phyloP scores from a whole-genome alignment of 2,329 filamentous ascomycete species.

The Pseudocercospora pini-densiflorae region DNA sequence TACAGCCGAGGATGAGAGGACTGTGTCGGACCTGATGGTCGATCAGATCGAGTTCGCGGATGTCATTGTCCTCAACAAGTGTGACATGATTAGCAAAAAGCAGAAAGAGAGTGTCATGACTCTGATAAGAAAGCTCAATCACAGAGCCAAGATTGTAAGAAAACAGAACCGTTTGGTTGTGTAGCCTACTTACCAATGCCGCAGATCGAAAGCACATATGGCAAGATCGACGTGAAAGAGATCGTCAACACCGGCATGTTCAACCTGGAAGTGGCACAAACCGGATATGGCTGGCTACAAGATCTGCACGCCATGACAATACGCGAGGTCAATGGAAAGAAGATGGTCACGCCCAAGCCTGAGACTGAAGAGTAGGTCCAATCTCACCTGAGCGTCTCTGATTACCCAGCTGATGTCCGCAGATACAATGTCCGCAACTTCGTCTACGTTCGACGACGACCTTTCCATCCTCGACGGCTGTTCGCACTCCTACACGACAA shows the following conservation, averaged over 20 bases:
- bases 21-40: slow-evolving; percentile 75
- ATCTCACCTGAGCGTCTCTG: slow-evolving; percentile 42
- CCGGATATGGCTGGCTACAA: slow-evolving; percentile 71
- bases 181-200: no score
- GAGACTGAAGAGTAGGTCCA: slow-evolving; percentile 68
- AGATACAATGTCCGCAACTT: slow-evolving; percentile 71
- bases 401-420: background rate
- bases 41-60: slow-evolving; percentile 80
- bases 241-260: slow-evolving; percentile 71
- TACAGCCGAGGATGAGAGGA: slow-evolving; percentile 69
- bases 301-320: slow-evolving; percentile 71
- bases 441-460: slow-evolving; percentile 63
- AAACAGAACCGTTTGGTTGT: background rate
- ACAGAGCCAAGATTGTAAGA: slow-evolving; percentile 60
- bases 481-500: slow-evolving; percentile 49
- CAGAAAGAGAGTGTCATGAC: slow-evolving; percentile 37
- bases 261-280: slow-evolving; percentile 65
- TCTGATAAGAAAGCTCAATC: slow-evolving; percentile 63
- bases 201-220: slow-evolving; percentile 60
- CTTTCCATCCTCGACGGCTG: slow-evolving; percentile 48
- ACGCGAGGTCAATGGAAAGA: slow-evolving; percentile 59
- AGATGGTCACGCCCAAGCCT: slow-evolving; percentile 66
- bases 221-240: slow-evolving; percentile 63
- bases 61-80: slow-evolving; percentile 72
- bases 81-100: slow-evolving; percentile 61